Percentiles rank a stretch among this genome's conserved stretches.
These are phyloP conservation scores for Acorus calamus DNA, from an alignment of 106 monocot species.

Conservation along the genomic window DNA sequence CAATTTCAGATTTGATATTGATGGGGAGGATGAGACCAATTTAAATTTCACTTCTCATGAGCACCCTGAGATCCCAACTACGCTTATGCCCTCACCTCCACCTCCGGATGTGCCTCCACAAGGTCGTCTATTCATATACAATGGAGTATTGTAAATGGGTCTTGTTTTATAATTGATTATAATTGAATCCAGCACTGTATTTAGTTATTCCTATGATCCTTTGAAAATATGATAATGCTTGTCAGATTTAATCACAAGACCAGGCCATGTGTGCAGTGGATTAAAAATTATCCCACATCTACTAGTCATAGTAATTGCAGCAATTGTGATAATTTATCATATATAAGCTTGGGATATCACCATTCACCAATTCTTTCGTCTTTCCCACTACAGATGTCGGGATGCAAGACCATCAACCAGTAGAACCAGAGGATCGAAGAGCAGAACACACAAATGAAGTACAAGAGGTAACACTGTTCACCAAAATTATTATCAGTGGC, in stretches of 20 bases:
- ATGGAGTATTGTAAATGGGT: not conserved
- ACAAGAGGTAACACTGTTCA: slow-evolving; percentile 1
- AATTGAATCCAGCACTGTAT: too few relatives aligned
- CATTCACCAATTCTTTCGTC: not conserved
- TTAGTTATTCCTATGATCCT: too few relatives aligned
- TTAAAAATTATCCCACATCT: too few relatives aligned
- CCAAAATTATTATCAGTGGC: not conserved
- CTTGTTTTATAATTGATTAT: too few relatives aligned
- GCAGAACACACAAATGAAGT: slow-evolving; percentile 2
- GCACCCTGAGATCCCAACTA: slow-evolving; percentile 12
- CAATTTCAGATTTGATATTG: slow-evolving; percentile 67
- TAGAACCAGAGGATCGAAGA: slow-evolving; percentile 1
- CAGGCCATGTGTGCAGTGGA: too few relatives aligned
- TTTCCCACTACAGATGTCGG: slow-evolving; percentile 10
- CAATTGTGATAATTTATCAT: too few relatives aligned
- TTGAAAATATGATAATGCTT: too few relatives aligned
- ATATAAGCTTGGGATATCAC: too few relatives aligned
- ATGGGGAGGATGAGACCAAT: slow-evolving; percentile 44
- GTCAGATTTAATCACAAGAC: too few relatives aligned
- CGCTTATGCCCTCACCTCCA: slow-evolving; percentile 15
- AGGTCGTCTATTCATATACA: slow-evolving; percentile 8
- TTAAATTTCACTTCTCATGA: slow-evolving; percentile 37
- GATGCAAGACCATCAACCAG: slow-evolving; percentile 1
- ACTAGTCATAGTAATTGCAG: too few relatives aligned
- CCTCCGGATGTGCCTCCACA: slow-evolving; percentile 10